These are phyloP conservation scores for Hypoxylon subgilvum DNA, from an alignment of 495 filamentous ascomycete species.

Conservation along the genomic window DNA sequence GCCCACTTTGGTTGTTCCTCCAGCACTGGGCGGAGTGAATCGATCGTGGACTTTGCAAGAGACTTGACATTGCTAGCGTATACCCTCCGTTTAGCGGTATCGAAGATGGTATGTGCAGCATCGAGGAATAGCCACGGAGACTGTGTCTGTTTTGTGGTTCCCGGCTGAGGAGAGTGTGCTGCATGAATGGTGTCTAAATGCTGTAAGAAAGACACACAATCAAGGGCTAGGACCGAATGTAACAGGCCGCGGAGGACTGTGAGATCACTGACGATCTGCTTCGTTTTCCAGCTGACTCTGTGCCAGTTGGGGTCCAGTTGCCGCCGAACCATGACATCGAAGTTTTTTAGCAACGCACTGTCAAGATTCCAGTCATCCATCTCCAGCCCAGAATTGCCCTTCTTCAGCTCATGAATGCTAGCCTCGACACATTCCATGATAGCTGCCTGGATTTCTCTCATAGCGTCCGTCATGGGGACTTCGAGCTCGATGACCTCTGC, in stretches of 20 bases:
- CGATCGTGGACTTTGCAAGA: slow-evolving; percentile 52
- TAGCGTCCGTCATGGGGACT: slow-evolving; percentile 93
- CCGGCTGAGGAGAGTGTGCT: slow-evolving; percentile 85
- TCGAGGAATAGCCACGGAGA: slow-evolving; percentile 97
- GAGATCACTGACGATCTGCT: slow-evolving; percentile 89
- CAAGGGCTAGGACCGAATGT: slow-evolving; percentile 82
- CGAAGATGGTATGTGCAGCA: slow-evolving; percentile 92
- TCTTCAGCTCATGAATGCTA: slow-evolving; percentile 89
- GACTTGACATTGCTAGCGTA: slow-evolving; percentile 64
- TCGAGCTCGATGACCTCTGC: slow-evolving; percentile 97
- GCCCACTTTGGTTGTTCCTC: slow-evolving; percentile 97
- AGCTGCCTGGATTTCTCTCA: slow-evolving; percentile 91
- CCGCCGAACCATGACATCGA: slow-evolving; percentile 84
- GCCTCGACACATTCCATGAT: slow-evolving; percentile 96
- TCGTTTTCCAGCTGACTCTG: slow-evolving; percentile 90
- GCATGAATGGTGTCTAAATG: slow-evolving; percentile 94
- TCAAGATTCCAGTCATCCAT: slow-evolving; percentile 98
- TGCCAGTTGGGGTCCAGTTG: slow-evolving; percentile 98
- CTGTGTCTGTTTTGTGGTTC: slow-evolving; percentile 83
- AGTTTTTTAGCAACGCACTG: slow-evolving; percentile 89
- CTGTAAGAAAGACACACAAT: slow-evolving; percentile 89
- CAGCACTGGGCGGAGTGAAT: slow-evolving; percentile 82
- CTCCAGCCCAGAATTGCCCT: slow-evolving; percentile 84
- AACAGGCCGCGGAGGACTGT: slow-evolving; percentile 85
- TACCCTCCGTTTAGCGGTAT: slow-evolving; percentile 86